phyloP scores from a whole-genome alignment of 2,329 filamentous ascomycete genomes.

The Dactylellina parvicollis region DNA sequence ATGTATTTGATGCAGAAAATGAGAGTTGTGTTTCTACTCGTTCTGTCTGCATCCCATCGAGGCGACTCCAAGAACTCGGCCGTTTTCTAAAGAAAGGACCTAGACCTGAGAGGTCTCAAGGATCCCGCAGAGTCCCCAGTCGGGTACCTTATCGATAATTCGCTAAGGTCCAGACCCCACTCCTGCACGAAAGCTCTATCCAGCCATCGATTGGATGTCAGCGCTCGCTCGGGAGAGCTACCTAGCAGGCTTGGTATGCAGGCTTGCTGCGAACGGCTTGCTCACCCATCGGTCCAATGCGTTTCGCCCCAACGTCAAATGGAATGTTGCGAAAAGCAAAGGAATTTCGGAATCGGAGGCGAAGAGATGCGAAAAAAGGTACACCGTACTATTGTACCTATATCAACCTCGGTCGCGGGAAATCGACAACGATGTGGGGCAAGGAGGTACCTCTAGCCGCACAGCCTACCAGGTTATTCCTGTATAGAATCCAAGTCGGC shows the following conservation, averaged over 20 bases:
- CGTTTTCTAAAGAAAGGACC: conserved; percentile 46
- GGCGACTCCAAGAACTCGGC: conserved; percentile 11
- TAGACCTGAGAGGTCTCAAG: conserved; percentile 28
- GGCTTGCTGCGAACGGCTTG: conserved; percentile 51
- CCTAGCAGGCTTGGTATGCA: conserved; percentile 42
- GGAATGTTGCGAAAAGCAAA: conserved; percentile 43
- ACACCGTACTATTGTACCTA: conserved; percentile 18
- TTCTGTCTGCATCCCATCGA: not conserved
- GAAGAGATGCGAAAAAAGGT: conserved; percentile 14
- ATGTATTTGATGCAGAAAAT: no score
- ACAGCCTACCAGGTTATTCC: conserved; percentile 25
- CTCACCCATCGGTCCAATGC: conserved; percentile 10
- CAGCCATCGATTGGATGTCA: conserved; percentile 43
- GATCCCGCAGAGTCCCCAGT: conserved; percentile 40
- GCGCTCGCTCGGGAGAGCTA: conserved; percentile 25
- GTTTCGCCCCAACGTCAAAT: conserved; percentile 51
- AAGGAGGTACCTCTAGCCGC: conserved; percentile 12
- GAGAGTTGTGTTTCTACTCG: no score
- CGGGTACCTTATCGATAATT: conserved; percentile 47
- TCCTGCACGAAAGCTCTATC: conserved; percentile 23
- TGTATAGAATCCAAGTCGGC: not conserved
- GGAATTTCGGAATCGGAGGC: conserved; percentile 30
- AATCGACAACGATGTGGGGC: conserved; percentile 3
- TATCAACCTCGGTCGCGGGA: not conserved
- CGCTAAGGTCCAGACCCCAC: conserved; percentile 34